Base-by-base conservation (phyloP, 352 stramenopile genomes). In the Phytophthora europaea region DNA sequence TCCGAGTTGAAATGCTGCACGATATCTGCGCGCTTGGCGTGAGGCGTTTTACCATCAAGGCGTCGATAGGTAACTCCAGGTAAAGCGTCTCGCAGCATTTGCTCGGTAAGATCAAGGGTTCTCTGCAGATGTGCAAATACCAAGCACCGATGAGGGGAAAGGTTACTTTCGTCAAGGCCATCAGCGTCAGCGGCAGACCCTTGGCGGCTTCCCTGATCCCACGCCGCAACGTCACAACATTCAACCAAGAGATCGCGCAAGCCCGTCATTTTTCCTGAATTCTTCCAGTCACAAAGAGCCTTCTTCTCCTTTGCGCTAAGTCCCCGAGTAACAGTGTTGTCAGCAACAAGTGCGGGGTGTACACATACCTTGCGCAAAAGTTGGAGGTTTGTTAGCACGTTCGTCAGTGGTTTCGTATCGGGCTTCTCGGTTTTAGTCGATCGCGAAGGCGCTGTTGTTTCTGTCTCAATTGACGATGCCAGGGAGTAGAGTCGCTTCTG, bases 61-160 rank as follows among this genome's bases (percentile, higher is more conserved):
- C 97, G 85, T 20, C 98, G 70, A 73, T 98, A 99, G 2, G 65
- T 85, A 61, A 93, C 56, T 82, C 28, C 45, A 53, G 92, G 76
- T 71, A 98, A 78, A 78, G 79, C 72, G 31, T 82, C 64, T 36
- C 83, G 75, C 16, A 99, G 67, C 83, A 98, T 93, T 61, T 91
- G 71, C 79, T 99, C 93, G 1, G 99, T 87, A 40, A 98, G 69
- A 67, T 99, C 95, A 8, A 99, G 75, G n/a, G 94, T 98, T 53
- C 94, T 82, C 45, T 88, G 93, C 50, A 98, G 88, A 52, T 99
- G 97, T 16, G 92, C 94, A 87, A 99, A 99, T 48, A 99, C 94
- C 2, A 99, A 75, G 64, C 93, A 98, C n/a, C 98, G 98, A 65
- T 94, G 88, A 6, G 85, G 89, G n/a, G 61, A 80, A 33, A 82